Evolutionary conservation across 2,329 filamentous ascomycete species (phyloP).

Genomic region (Trichophyton verrucosum): DNA sequence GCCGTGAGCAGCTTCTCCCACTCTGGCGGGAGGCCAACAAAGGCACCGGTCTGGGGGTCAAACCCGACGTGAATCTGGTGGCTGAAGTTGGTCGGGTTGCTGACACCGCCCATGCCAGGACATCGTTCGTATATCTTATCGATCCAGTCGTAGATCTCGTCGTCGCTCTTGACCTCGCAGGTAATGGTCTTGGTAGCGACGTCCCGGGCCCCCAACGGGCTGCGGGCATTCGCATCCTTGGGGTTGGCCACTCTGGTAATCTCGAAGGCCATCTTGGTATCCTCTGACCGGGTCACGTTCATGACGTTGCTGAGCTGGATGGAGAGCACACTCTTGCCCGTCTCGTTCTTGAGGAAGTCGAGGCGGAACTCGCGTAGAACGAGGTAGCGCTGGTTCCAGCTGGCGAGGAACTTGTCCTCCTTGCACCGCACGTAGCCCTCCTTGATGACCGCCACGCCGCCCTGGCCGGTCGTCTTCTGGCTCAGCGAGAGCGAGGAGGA

Average conservation of each 20-base stretch:
- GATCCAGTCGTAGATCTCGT: constrained; percentile 98
- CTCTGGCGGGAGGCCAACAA: constrained; percentile 84
- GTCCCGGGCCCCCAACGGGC: constrained; percentile 65
- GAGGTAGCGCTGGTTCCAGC: constrained; percentile 82
- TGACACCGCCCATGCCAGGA: constrained; percentile 94
- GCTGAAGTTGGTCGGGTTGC: constrained; percentile 95
- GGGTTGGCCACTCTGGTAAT: constrained; percentile 58
- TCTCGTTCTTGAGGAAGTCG: constrained; percentile 87
- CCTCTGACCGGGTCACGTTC: constrained; percentile 81
- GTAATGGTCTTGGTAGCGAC: constrained; percentile 71
- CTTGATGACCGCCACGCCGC: constrained; percentile 62
- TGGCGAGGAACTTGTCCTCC: constrained; percentile 68
- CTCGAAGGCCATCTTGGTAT: constrained; percentile 84
- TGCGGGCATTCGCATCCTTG: constrained; percentile 51
- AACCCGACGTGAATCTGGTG: constrained; percentile 97
- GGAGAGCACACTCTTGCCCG: constrained; percentile 74
- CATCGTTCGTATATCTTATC: constrained; percentile 95
- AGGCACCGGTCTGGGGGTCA: constrained; percentile 86
- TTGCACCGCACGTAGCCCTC: constrained; percentile 50
- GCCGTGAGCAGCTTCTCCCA: constrained; percentile 96
- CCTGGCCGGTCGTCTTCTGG: constrained; percentile 48
- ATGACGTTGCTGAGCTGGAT: constrained; percentile 78
- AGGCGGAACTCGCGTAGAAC: constrained; percentile 85
- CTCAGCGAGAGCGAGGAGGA: constrained; percentile 61
- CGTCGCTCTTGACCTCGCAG: constrained; percentile 87